A percentile compares a stretch with the other conserved stretches of the same genome.
Evolutionary conservation across 2,329 filamentous ascomycete species (phyloP).

Genomic region (Lasiodiplodia sp.): DNA sequence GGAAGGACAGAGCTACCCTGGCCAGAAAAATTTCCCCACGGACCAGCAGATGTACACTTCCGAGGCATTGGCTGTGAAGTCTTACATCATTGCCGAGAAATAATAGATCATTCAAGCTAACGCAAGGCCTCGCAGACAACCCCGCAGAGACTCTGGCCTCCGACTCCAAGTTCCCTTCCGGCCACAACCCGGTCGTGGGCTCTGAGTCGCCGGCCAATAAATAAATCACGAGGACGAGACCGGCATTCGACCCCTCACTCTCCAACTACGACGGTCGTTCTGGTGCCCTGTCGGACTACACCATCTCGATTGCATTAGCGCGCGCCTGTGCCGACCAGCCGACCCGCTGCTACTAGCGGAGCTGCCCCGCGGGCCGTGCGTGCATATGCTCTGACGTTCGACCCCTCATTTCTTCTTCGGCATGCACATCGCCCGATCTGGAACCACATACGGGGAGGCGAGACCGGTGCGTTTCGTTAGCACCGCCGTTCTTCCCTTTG

Average conservation of each 20-base stretch:
- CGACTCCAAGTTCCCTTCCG: conserved; percentile 55
- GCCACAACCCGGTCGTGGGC: conserved; percentile 55
- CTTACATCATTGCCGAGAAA: conserved; percentile 11
- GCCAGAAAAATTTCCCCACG: conserved; percentile 2
- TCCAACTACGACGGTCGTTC: too few relatives aligned
- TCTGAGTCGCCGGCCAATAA: conserved; percentile 38
- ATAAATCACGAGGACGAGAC: not conserved
- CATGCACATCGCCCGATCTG: conserved; percentile 21
- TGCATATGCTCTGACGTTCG: conserved; percentile 18
- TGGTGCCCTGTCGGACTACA: conserved; percentile 6
- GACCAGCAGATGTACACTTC: not conserved
- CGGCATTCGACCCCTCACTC: conserved; percentile 7
- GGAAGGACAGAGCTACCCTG: conserved; percentile 8
- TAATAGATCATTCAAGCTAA: conserved; percentile 27
- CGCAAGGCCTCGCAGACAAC: conserved; percentile 52
- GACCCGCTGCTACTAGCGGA: not conserved
- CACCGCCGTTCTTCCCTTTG: not conserved
- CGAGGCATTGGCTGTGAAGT: not conserved
- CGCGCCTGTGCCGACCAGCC: conserved; percentile 5
- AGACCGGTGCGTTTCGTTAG: conserved; percentile 15
- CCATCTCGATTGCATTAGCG: conserved; percentile 15
- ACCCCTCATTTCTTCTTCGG: conserved; percentile 7
- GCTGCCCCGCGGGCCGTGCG: conserved; percentile 18
- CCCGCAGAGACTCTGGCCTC: conserved; percentile 61
- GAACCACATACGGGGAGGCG: not conserved